phyloP scores from a whole-genome alignment of 2,329 filamentous ascomycete genomes.

The Aspergillus quadricinctus region DNA sequence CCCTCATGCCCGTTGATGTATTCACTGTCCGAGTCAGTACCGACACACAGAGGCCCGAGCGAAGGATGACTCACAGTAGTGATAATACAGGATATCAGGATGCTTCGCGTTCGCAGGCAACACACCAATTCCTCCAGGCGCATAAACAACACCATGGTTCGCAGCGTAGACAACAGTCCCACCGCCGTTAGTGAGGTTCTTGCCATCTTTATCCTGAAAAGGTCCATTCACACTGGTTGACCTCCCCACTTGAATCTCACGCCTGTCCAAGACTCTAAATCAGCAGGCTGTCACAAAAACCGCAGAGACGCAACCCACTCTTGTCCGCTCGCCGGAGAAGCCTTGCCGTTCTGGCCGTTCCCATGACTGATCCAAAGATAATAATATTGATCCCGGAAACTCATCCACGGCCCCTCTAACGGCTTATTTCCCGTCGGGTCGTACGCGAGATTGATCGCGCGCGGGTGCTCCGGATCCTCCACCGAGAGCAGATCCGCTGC shows the following conservation, averaged over 20 bases:
- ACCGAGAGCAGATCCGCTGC: slow-evolving; percentile 28
- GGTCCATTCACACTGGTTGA: slow-evolving; percentile 30
- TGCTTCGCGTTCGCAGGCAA: slow-evolving; percentile 19
- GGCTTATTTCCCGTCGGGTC: slow-evolving; percentile 21
- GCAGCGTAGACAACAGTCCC: slow-evolving; percentile 35
- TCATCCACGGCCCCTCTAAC: slow-evolving; percentile 35
- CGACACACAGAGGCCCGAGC: not conserved
- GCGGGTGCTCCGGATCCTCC: slow-evolving; percentile 14
- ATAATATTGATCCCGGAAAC: slow-evolving; percentile 32
- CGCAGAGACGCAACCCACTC: slow-evolving; percentile 23
- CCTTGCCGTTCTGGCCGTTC: not conserved
- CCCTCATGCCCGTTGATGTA: slow-evolving; percentile 25
- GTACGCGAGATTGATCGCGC: slow-evolving; percentile 26
- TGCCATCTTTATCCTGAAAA: slow-evolving; percentile 29
- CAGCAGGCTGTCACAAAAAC: not conserved
- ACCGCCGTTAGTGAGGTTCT: slow-evolving; percentile 26
- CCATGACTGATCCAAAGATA: slow-evolving; percentile 38
- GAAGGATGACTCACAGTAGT: slow-evolving; percentile 29
- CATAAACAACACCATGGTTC: slow-evolving; percentile 36
- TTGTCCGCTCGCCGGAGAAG: slow-evolving; percentile 23
- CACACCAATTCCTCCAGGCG: slow-evolving; percentile 36
- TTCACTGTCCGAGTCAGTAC: slow-evolving; percentile 24
- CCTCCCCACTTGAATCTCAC: slow-evolving; percentile 34
- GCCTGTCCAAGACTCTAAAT: slow-evolving; percentile 12
- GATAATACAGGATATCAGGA: slow-evolving; percentile 37